phyloP scores from a whole-genome alignment of 257 asterid genomes.

The Schizonepeta tenuifolia region DNA sequence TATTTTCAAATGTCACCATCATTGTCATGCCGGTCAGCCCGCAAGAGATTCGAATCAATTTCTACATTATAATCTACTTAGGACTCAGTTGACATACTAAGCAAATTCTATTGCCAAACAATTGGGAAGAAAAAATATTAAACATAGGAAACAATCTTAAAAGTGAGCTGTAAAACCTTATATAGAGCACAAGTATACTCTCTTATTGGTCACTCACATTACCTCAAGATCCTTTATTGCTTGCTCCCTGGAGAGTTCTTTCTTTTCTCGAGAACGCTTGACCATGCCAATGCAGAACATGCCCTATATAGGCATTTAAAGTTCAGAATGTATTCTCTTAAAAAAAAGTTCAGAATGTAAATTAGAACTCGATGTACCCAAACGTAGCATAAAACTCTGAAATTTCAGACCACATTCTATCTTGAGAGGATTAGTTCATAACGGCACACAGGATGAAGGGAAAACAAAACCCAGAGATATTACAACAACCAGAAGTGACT shows the following conservation, averaged over 20 bases:
- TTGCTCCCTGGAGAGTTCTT: slow-evolving; percentile 76
- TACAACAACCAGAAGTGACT: slow-evolving; percentile 3
- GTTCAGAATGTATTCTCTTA: slow-evolving; percentile 1
- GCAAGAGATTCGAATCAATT: not conserved
- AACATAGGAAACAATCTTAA: slow-evolving; percentile 3
- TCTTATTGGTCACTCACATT: slow-evolving; percentile 18
- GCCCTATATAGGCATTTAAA: slow-evolving; percentile 55
- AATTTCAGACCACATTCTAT: slow-evolving; percentile 5
- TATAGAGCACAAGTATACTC: not conserved
- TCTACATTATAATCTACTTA: not conserved
- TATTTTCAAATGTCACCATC: not conserved
- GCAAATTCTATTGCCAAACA: not conserved
- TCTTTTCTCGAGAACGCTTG: slow-evolving; percentile 84
- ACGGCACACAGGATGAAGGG: not conserved
- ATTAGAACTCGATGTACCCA: not conserved
- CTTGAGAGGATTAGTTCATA: slow-evolving; percentile 10
- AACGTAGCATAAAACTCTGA: slow-evolving; percentile 12
- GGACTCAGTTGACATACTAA: not conserved
- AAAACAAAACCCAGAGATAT: not conserved
- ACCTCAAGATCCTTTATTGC: slow-evolving; percentile 88
- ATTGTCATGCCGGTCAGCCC: not conserved
- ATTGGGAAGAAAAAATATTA: not conserved
- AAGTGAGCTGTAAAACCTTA: not conserved
- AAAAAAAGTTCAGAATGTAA: slow-evolving; percentile 1
- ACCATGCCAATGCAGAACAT: slow-evolving; percentile 77